Base-by-base conservation (phyloP, 345 rosid species). In the Atalantia buxifolia region DNA sequence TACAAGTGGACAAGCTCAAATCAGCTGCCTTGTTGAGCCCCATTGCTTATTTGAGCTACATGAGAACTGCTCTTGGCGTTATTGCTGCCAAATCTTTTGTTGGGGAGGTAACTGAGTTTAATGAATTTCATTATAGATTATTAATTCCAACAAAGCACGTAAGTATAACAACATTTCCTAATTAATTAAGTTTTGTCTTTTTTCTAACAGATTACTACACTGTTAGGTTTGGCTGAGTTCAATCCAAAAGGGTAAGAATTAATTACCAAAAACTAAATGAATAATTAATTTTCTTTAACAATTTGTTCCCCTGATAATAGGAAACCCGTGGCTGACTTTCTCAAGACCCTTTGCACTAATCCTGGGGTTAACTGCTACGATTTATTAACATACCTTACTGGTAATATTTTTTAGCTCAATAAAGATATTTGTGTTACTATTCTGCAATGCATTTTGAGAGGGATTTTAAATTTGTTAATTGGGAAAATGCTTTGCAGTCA, bases 21-120 rank as follows among this genome's bases (percentile, higher is more conserved):
- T 92, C 99, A 4, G 92, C 90, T 25, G 98, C 90, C 0, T 85
- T 96, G 74, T 77, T 96, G 48, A 90, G 99, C 82, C 99, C 98
- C 14, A 81, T 96, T 72, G 98, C 98, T 60, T 94, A 91, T 84
- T 87, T 96, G 86, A 92, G 94, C 89, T 87, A 91, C 85, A 94
- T 96, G 97, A 91, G 83, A 80, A 90, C 97, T 25, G 80, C 89
- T 48, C 80, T 96, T 24, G 97, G 89, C 9, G 83, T 81, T 75
- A 28, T 84, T 62, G 94, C 98, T 27, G 93, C 97, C 72, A 87
- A 50, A 85, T 12, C 88, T 72, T 92, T 93, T 78, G 80, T 89
- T 65, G 98, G 96, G 9, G 99, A 96, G 97, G 99, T 93, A 59
- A 28, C 56, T 42, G 13, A 56, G 9, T 42, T 35, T 3, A 72